Evolutionary conservation across 2,329 filamentous ascomycete species (phyloP), one percentile per base, ranked within the genome.

Genomic region (Chaetomiaceae sp.): DNA sequence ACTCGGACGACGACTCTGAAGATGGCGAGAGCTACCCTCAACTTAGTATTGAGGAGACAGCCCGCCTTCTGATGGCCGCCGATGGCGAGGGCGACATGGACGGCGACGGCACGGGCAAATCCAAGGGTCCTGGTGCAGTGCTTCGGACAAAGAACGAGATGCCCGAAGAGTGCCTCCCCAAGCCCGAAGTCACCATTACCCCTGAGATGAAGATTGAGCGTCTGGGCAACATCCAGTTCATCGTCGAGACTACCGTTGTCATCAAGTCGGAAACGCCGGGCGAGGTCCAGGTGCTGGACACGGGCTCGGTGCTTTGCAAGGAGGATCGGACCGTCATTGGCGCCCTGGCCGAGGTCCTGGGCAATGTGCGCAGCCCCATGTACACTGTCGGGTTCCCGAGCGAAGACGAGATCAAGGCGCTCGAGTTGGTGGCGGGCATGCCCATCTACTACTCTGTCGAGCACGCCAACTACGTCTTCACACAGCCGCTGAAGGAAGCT

Each of bases 391-490:
- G 83, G 34, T 95, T 95, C 67, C 78, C 80, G 15, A 85, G 81
- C 45, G 74, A 81, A 1, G 80, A 83, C 6, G 88, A 91, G 51
- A 81, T 95, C 39, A 74, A 78, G 34, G 79, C 83, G 37, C 74
- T 84, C 22, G 85, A 84, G 6, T 70, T 96, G n/a, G 71, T 75
- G n/a, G 73, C 82, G 37, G 89, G 87, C 25, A 82, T 81, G 2
- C 81, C 82, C 45, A 73, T 97, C 3, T 96, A 82, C 72, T 97
- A 96, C 65, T 84, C 92, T 3, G 80, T 86, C 40, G 75, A 82
- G 8, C 87, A 94, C 67, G 90, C 90, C 37, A 84, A 80, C 0
- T 95, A 87, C 63, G 89, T 96, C 51, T 94, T 96, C 66, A 96
- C 92, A 0, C 82, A 94, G 67, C 83, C 86, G 6, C 75, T 97